A percentile compares a stretch with the other conserved stretches of the same genome.
Conservation (phyloP, 1,139 yeast species). For the Schwanniomyces etchellsii region DNA sequence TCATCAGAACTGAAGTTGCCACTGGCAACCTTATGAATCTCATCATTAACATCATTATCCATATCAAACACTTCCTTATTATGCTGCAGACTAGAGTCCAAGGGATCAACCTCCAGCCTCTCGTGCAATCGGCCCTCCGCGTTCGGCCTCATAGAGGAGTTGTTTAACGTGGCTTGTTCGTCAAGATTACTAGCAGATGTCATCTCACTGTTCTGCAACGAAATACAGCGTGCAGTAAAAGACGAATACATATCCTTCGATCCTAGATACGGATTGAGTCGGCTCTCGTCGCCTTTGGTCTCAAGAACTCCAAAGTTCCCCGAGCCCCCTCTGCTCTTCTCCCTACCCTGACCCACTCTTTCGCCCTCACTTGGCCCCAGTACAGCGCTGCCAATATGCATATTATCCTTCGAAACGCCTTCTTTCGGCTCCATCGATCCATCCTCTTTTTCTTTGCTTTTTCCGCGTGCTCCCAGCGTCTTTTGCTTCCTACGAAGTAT, state of each 20-base stretch:
- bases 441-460: neutral
- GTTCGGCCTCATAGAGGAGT: neutral
- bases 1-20: too few relatives aligned
- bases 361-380: constrained; percentile 4
- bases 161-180: neutral
- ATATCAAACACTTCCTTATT: neutral
- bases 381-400: neutral
- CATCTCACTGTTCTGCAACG: constrained; percentile 38
- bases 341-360: constrained; percentile 4
- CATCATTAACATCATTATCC: too few relatives aligned
- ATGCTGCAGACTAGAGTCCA: neutral
- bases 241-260: constrained; percentile 19
- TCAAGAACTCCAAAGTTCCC: constrained; percentile 2
- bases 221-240: constrained; percentile 34
- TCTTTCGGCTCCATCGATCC: constrained; percentile 1
- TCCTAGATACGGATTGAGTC: neutral
- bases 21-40: too few relatives aligned
- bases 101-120: too few relatives aligned
- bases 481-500: neutral
- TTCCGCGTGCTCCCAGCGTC: neutral
- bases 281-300: neutral
- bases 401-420: neutral
- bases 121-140: too few relatives aligned
- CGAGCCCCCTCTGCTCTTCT: too few relatives aligned
- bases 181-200: constrained; percentile 13